These are phyloP conservation scores for Lipomyces orientalis DNA, from an alignment of 805 yeast genomes.

Conservation along the genomic window DNA sequence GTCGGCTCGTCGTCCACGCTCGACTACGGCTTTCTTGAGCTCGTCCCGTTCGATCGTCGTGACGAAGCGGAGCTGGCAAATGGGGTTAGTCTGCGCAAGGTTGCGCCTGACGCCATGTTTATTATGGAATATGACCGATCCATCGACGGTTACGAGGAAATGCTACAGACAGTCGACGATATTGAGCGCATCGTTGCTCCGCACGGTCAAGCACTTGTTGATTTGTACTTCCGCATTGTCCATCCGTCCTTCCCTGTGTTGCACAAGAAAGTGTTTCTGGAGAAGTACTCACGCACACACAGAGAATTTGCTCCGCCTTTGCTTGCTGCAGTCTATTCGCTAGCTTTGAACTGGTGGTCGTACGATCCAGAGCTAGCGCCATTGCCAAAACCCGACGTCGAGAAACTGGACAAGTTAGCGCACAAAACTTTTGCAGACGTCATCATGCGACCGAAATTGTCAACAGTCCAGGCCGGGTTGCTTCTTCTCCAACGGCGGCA, in stretches of 20 bases:
- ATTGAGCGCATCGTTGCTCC: constrained; percentile 90
- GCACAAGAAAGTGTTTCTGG: constrained; percentile 89
- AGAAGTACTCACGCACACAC: constrained; percentile 87
- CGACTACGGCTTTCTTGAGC: constrained; percentile 71
- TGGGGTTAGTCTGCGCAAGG: constrained; percentile 73
- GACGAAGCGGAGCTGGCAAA: constrained; percentile 80
- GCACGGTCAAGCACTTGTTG: constrained; percentile 73
- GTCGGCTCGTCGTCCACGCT: constrained; percentile 88
- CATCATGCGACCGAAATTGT: constrained; percentile 82
- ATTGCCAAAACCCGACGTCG: constrained; percentile 78
- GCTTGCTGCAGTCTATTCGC: constrained; percentile 84
- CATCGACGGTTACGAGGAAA: constrained; percentile 66
- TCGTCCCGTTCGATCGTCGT: constrained; percentile 67
- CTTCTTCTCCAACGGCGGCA: constrained; percentile 63
- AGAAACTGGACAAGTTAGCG: constrained; percentile 71
- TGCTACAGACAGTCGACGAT: constrained; percentile 79
- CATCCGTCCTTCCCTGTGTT: constrained; percentile 92
- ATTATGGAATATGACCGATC: constrained; percentile 75
- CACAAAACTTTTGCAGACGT: constrained; percentile 69
- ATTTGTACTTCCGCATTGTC: constrained; percentile 79
- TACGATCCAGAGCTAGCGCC: constrained; percentile 77
- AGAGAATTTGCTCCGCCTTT: constrained; percentile 91
- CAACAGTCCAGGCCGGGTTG: constrained; percentile 90
- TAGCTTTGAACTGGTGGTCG: constrained; percentile 96
- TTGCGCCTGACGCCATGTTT: constrained; percentile 76